Base-by-base conservation (phyloP, 345 rosid genomes). In the Mercurialis annua region DNA sequence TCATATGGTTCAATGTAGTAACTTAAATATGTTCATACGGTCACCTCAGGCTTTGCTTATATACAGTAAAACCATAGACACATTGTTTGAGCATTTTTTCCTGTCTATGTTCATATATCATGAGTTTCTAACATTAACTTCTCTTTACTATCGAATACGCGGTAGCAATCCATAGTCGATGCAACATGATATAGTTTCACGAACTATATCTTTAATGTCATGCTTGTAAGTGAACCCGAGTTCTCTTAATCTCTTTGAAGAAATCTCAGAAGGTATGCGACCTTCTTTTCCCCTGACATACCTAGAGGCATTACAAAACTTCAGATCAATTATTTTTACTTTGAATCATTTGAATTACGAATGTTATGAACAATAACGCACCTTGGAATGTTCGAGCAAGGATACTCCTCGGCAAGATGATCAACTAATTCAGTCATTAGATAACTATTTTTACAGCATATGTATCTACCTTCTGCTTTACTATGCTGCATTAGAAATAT, bases 201-300 rank as follows among this genome's bases (percentile, higher is more conserved):
- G 69, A 49, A 86, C 60, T 10, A 87, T 81, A 55, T 82, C 89
- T 40, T 86, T 81, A 52, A 84, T 63, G 47, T 78, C 78, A 67
- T 84, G 81, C 82, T 84, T 80, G 69, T 71, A 86, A 57, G 49
- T 65, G 71, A 93, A 89, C 15, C 97, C 94, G 76, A 87, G 51
- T 23, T 80, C 88, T 73, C 70, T 78, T 31, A 87, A 64, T 81
- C 83, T 88, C 83, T 78, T 81, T 15, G 97, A 89, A 54, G 96
- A 93, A 67, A 93, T 88, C 66, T 69, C 78, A 56, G 84, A 77
- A 55, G 82, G 87, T 48, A 72, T 33, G 40, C 71, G 34, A 50
- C 51, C 59, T 34, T 66, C 71, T 54, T 71, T 67, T 36, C 54
- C 76, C 16, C 74, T 79, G 59, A 62, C 65, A 52, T 60, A 56